Evolutionary conservation across 2,329 filamentous ascomycete species (phyloP), one percentile per base, ranked within the genome.

Genomic region (Exophiala sp.): DNA sequence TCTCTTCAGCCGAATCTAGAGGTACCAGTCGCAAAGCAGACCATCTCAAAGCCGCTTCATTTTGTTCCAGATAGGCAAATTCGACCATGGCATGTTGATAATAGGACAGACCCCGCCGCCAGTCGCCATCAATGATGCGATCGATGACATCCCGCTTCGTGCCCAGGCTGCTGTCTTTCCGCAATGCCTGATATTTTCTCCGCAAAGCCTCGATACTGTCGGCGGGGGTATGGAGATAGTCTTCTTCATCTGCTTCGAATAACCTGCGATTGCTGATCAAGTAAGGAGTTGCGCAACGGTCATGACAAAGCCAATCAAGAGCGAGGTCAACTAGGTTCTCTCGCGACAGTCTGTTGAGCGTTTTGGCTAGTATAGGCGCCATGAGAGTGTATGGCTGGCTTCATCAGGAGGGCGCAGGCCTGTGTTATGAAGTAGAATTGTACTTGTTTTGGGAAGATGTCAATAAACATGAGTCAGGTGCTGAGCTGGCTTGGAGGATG

Each of bases 301-400:
- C 75, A 59, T 87, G 85, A 59, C 78, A 75, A 2, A 95, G 82
- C 90, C 90, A 95, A 72, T 87, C 80, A 18, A 91, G 78, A 0
- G 81, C 87, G 7, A 95, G 78, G 0, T 84, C 81, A 21, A 94
- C 72, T 18, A 95, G 79, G 0, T 87, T 84, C 43, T 84, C 75
- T 47, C 89, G 84, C 1, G 88, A 87, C 14, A 95, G 78, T 50
- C 85, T 85, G 56, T 76, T 79, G 45, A 95, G 77, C 38, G 81
- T 77, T 68, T 87, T 89, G 60, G 80, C 69, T 45, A 90, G 80
- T 29, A 83, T 76, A 42, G 81, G 75, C 65, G 86, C 87, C 54
- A 80, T 75, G 7, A 16, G 10, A 11, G 24, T 14, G 29, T 43
- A 33, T 54, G 42, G 40, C 53, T 84, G 80, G 65, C 92, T 79